Base-by-base conservation (phyloP, 2,329 filamentous ascomycete species). In the Raffaelea ambrosiae region DNA sequence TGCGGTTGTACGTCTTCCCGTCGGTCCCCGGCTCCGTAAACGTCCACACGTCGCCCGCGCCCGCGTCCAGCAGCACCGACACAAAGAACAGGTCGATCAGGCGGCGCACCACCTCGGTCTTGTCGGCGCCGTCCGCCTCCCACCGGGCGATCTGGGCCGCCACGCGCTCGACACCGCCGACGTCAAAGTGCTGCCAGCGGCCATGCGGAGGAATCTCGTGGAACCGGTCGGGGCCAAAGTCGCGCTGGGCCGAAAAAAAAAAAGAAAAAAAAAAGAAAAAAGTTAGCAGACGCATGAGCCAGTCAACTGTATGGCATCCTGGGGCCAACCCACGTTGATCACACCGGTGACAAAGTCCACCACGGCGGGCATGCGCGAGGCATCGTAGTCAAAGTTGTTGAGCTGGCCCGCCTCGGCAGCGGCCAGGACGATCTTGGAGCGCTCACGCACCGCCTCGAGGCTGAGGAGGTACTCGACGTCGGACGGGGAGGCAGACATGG, bases 171-270 rank as follows among this genome's bases (percentile, higher is more conserved):
- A 74, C 62, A 14, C 68, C 68, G 10, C 77, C 77, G 36, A 79
- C 71, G 14, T 80, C 73, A 53, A 82, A 82, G 61, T 83, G 79
- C 57, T 82, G 79, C 74, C 79, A 82, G 40, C 79, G 70, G 9
- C 71, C 77, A 52, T 79, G 75, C 10, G 74, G 72, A 0, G 75
- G 75, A 44, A 79, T 79, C 0, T 62, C 57, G 43, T 68, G 49
- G 53, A 61, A 72, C 18, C 59, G 64, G 50, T 72, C 64, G 1
- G 72, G 72, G 0, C 72, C 72, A 51, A 71, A 76, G 53, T 76
- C 72, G 18, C 72, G 68, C 72, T 76, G 44, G 3, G 10, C 7
- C 43, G n/a, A 26, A 26, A 8, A 18, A 16, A 29, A 19, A 33
- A 11, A 44, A 33, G 31, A 33, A 33, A 33, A 16, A 33, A 33